phyloP scores from a whole-genome alignment of 2,329 filamentous ascomycete species.

The Colletotrichum destructivum region DNA sequence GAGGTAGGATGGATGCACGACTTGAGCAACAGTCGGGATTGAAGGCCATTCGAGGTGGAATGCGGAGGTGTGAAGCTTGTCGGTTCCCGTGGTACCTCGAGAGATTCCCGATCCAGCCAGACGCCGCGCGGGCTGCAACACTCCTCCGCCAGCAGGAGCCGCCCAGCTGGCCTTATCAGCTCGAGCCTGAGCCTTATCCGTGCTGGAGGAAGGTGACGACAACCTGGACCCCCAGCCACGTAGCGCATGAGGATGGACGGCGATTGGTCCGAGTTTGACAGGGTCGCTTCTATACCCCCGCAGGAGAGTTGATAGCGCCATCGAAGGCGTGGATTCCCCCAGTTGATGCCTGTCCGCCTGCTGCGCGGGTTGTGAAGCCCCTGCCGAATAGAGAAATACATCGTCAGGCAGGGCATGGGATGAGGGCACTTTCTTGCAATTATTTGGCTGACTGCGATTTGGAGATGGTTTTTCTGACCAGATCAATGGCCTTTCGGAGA shows the following conservation, averaged over 20 bases:
- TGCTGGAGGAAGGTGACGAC: conserved; percentile 41
- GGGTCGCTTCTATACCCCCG: conserved; percentile 19
- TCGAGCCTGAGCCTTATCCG: conserved; percentile 39
- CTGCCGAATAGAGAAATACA: conserved; percentile 34
- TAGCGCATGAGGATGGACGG: background rate
- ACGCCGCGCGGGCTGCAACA: conserved; percentile 21
- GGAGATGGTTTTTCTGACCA: background rate
- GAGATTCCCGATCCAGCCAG: conserved; percentile 20
- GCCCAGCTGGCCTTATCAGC: conserved; percentile 41
- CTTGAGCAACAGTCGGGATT: conserved; percentile 2
- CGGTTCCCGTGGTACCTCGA: conserved; percentile 9
- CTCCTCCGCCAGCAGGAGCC: conserved; percentile 22
- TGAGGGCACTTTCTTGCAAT: background rate
- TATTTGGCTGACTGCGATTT: background rate
- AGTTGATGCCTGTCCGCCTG: background rate
- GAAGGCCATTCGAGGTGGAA: conserved; percentile 6
- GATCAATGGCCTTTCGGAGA: conserved; percentile 15
- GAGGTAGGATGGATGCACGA: background rate
- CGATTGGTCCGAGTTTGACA: conserved; percentile 20
- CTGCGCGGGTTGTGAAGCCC: conserved; percentile 33
- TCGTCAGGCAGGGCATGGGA: conserved; percentile 20
- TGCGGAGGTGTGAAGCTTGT: conserved; percentile 15
- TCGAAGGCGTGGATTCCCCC: conserved; percentile 25
- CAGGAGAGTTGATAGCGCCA: conserved; percentile 1
- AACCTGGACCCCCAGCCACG: conserved; percentile 38